Percentiles rank a stretch among this genome's conserved stretches.
phyloP scores from a whole-genome alignment of 768 basidiomycete species.

The Pulveroboletus sp. region DNA sequence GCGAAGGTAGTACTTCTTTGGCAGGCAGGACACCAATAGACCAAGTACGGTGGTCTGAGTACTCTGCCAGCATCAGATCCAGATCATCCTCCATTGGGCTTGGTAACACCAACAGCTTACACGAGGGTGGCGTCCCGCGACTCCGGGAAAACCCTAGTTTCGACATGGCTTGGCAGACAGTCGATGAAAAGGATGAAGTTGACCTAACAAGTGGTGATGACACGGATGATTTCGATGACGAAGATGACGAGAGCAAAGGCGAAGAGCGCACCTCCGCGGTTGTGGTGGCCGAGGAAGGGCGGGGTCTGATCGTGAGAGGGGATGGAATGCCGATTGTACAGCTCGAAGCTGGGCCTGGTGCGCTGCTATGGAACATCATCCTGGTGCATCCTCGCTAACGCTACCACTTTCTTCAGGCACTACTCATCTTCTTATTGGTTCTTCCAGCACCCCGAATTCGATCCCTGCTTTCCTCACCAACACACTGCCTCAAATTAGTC shows the following conservation, averaged over 20 bases:
- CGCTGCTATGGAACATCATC: slow-evolving; percentile 19
- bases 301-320: slow-evolving; percentile 76
- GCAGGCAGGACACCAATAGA: slow-evolving; percentile 54
- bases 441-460: slow-evolving; percentile 69
- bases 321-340: slow-evolving; percentile 57
- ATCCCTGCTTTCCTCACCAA: slow-evolving; percentile 71
- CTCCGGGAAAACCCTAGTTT: slow-evolving; percentile 67
- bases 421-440: slow-evolving; percentile 90
- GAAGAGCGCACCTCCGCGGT: slow-evolving; percentile 75
- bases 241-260: slow-evolving; percentile 48
- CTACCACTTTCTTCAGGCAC: slow-evolving; percentile 52
- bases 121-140: slow-evolving; percentile 41
- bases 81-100: slow-evolving; percentile 66
- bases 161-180: slow-evolving; percentile 70
- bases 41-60: slow-evolving; percentile 72
- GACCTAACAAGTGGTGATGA: slow-evolving; percentile 54
- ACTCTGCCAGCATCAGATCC: slow-evolving; percentile 59
- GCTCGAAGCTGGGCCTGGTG: slow-evolving; percentile 71
- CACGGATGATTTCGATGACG: slow-evolving; percentile 48
- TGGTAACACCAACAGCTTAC: slow-evolving; percentile 36
- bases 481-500: slow-evolving; percentile 66
- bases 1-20: slow-evolving; percentile 44
- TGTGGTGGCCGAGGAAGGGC: slow-evolving; percentile 79
- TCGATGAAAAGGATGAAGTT: slow-evolving; percentile 68
- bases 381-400: not conserved